Conservation (phyloP, 345 rosid genomes). For the Cardamine resedifolia region DNA sequence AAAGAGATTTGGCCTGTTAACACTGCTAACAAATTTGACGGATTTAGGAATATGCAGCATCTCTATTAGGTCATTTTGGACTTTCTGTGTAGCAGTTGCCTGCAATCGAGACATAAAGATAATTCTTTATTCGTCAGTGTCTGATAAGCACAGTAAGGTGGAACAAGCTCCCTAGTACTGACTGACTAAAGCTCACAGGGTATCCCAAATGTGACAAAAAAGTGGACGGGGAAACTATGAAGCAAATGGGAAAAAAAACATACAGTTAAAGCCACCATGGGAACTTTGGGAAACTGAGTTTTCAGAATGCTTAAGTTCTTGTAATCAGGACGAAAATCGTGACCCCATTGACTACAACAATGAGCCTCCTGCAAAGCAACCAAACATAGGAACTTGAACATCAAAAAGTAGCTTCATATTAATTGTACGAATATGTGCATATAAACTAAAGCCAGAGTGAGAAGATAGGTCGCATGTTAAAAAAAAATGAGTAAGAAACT, state of each 20-base stretch:
- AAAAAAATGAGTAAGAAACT: neutral
- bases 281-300: constrained; percentile 88
- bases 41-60: constrained; percentile 85
- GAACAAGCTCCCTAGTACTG: constrained; percentile 12
- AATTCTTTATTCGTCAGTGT: neutral
- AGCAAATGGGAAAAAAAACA: constrained; percentile 33
- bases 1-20: constrained; percentile 94
- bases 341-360: constrained; percentile 99
- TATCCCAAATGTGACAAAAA: neutral
- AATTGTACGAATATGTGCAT: neutral
- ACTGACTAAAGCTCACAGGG: neutral
- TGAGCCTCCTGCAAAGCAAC: constrained; percentile 87
- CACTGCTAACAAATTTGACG: constrained; percentile 84
- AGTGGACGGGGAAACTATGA: neutral
- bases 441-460: neutral
- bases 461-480: neutral
- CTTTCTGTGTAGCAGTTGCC: constrained; percentile 98
- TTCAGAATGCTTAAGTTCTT: constrained; percentile 88
- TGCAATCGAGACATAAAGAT: constrained; percentile 34
- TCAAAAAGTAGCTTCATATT: neutral
- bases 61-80: constrained; percentile 82
- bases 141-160: constrained; percentile 19
- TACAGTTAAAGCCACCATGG: constrained; percentile 92
- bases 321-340: constrained; percentile 97
- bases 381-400: constrained; percentile 13